Evolutionary conservation across 2,329 filamentous ascomycete species (phyloP).

Genomic region (Talaromyces rugulosus): DNA sequence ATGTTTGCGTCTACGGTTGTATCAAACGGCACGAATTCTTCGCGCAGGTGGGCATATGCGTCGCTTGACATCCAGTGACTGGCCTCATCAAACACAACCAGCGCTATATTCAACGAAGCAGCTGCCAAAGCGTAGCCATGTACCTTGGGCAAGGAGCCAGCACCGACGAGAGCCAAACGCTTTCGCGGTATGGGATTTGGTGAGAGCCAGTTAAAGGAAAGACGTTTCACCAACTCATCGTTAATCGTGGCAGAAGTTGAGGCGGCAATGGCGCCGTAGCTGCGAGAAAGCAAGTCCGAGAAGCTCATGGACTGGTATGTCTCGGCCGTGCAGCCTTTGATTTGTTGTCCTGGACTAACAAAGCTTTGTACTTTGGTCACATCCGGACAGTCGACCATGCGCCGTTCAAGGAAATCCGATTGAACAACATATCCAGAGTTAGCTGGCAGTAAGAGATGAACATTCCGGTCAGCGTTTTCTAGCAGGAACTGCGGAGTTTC

Average conservation of each 20-base stretch:
- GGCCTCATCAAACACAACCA: slow-evolving; percentile 34
- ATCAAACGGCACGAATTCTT: slow-evolving; percentile 28
- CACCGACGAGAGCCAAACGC: slow-evolving; percentile 8
- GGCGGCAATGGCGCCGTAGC: neutral
- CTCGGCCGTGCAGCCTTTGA: neutral
- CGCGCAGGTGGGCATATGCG: slow-evolving; percentile 20
- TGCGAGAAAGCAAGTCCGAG: neutral
- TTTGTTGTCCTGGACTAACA: neutral
- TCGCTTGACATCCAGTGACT: slow-evolving; percentile 37
- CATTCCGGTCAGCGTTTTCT: too few species aligned
- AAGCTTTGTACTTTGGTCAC: slow-evolving; percentile 8
- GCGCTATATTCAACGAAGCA: slow-evolving; percentile 30
- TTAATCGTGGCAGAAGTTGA: neutral
- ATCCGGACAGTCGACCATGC: slow-evolving; percentile 7
- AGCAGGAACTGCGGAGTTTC: too few species aligned
- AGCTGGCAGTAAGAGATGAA: too few species aligned
- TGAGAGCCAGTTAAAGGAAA: slow-evolving; percentile 18
- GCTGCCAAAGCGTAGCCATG: slow-evolving; percentile 20
- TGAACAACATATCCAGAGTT: slow-evolving; percentile 8
- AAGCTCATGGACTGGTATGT: neutral
- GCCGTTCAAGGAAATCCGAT: slow-evolving; percentile 9
- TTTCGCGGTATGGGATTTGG: neutral
- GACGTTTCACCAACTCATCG: slow-evolving; percentile 17
- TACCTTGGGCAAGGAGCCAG: neutral
- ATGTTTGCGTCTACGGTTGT: slow-evolving; percentile 20